These are phyloP conservation scores for Diaporthe eres DNA, from an alignment of 2,329 filamentous ascomycete species.

Conservation along the genomic window DNA sequence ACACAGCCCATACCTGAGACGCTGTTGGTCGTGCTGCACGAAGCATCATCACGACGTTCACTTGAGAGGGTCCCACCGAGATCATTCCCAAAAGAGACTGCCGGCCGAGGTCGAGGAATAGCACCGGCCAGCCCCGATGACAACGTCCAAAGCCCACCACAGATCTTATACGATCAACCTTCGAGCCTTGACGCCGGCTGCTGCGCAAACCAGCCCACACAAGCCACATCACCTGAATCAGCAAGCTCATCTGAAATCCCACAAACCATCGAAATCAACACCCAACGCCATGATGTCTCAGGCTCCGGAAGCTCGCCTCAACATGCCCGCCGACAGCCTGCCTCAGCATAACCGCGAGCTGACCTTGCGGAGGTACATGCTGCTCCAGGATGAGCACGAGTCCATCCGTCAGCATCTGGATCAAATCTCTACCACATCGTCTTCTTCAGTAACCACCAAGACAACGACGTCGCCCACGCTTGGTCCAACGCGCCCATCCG, in stretches of 20 bases:
- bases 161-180: constrained; percentile 42
- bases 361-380: constrained; percentile 67
- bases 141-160: constrained; percentile 39
- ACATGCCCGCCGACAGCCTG: constrained; percentile 35
- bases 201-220: constrained; percentile 1
- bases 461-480: constrained; percentile 53
- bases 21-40: neutral
- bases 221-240: constrained; percentile 12
- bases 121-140: constrained; percentile 37
- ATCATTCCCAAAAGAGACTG: neutral
- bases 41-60: neutral
- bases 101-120: constrained; percentile 25
- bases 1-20: neutral
- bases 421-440: constrained; percentile 58
- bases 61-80: neutral
- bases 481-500: constrained; percentile 32
- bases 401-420: constrained; percentile 66
- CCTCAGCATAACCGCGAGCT: constrained; percentile 58
- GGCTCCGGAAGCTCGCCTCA: constrained; percentile 7
- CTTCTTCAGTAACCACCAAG: constrained; percentile 66
- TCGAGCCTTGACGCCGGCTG: constrained; percentile 32
- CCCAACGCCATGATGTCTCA: constrained; percentile 40
- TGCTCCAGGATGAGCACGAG: constrained; percentile 68
- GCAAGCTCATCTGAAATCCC: constrained; percentile 27
- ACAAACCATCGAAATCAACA: constrained; percentile 40